Percentiles rank a stretch among this genome's conserved stretches.
phyloP scores from a whole-genome alignment of 2,329 filamentous ascomycete genomes.

The Talaromyces sp. region DNA sequence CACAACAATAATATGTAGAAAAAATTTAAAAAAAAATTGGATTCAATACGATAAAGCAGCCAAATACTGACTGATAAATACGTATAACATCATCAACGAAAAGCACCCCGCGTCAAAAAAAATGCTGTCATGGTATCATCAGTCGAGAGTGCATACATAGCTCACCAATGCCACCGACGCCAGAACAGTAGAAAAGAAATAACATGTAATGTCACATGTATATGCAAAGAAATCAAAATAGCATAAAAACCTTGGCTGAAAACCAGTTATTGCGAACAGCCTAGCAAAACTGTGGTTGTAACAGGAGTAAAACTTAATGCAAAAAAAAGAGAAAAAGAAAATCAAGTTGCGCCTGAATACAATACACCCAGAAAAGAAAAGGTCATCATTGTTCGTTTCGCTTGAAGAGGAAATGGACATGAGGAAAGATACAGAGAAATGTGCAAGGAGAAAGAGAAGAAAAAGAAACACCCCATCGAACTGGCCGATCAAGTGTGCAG shows the following conservation, averaged over 20 bases:
- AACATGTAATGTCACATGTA: background rate
- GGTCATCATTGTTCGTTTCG: constrained; percentile 38
- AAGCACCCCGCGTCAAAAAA: background rate
- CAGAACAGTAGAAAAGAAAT: background rate
- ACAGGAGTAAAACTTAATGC: background rate
- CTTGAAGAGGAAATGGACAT: constrained; percentile 14
- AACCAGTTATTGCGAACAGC: background rate
- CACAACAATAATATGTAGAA: background rate
- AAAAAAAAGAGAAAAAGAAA: constrained; percentile 14
- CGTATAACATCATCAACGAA: background rate
- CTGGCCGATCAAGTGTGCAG: background rate
- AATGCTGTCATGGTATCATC: background rate
- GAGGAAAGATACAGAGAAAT: constrained; percentile 16
- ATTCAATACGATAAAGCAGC: background rate
- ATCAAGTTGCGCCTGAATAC: constrained; percentile 10
- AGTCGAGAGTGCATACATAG: background rate
- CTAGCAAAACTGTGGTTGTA: background rate
- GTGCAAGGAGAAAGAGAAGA: constrained; percentile 18
- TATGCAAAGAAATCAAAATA: background rate
- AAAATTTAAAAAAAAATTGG: background rate
- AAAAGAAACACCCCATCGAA: constrained; percentile 3
- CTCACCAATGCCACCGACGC: background rate
- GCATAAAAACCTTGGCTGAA: background rate
- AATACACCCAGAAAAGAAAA: constrained; percentile 13
- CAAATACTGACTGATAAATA: background rate